Evolutionary conservation across 2,329 filamentous ascomycete species (phyloP).

Genomic region (Plenodomus lindquistii): DNA sequence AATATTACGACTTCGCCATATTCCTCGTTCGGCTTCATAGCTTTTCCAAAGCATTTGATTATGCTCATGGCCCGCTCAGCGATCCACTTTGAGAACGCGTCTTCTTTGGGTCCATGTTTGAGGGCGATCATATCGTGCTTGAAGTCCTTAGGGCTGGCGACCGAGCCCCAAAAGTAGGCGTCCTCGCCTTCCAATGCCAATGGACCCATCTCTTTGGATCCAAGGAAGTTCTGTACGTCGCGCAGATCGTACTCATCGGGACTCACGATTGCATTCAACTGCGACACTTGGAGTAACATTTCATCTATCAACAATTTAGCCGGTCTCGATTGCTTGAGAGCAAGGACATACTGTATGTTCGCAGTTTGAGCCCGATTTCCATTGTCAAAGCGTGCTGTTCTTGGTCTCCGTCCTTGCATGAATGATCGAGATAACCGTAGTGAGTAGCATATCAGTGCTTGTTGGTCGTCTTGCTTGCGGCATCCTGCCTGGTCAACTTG

Average conservation of each 20-base stretch:
- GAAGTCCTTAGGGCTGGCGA: not conserved
- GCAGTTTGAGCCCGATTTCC: constrained; percentile 2
- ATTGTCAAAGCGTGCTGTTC: not conserved
- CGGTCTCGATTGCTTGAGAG: not conserved
- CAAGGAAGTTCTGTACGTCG: constrained; percentile 10
- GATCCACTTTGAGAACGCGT: constrained; percentile 12
- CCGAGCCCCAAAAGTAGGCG: not conserved
- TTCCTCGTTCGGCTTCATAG: not conserved
- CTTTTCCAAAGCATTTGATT: constrained; percentile 3
- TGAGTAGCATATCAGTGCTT: not conserved
- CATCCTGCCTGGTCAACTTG: not conserved
- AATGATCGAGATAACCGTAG: constrained; percentile 1
- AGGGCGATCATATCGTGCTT: constrained; percentile 7
- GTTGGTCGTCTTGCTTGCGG: not conserved
- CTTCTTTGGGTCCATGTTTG: constrained; percentile 4
- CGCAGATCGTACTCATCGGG: constrained; percentile 8
- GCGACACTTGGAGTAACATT: constrained; percentile 3
- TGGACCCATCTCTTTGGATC: not conserved
- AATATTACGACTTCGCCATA: not conserved
- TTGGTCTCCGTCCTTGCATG: not conserved
- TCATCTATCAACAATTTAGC: not conserved
- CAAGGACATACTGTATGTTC: constrained; percentile 4
- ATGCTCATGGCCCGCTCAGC: constrained; percentile 8
- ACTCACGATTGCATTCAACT: not conserved
- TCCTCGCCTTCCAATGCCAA: not conserved